Evolutionary conservation across 306 rosid species (phyloP), one percentile per base, ranked within the genome.

Genomic region (Begonia peltatifolia): DNA sequence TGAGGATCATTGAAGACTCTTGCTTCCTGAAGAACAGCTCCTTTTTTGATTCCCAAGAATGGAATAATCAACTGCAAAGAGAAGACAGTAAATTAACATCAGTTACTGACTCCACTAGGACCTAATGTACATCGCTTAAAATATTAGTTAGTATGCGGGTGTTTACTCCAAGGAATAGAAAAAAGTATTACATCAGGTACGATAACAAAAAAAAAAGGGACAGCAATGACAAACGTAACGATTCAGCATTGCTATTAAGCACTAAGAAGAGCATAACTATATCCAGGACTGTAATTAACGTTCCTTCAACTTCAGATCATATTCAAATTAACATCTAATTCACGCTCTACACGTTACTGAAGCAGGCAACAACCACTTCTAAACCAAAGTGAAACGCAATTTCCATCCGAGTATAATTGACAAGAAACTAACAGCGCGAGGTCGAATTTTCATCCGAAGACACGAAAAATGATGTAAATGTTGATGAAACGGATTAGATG

Each of bases 1-100:
- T 86, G 99, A 23, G 99, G 99, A 59, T 90, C 99, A 73, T 92
- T 92, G 59, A 90, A 90, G 73, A 90, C 99, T 61, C 99, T 75
- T 61, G 99, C 99, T 68, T 90, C 99, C 78, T 90, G 99, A 71
- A 90, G 94, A 63, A 86, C 99, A 56, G 92, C 92, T 20, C 96
- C 99, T 77, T 90, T 90, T 60, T 90, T 96, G 42, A 90, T 90
- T 55, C 99, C 99, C 78, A 79, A 2, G 61, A 90, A 90, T 8
- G 99, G 99, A 83, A 66, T 86, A 90, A 42, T 90, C 95, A 11
- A 68, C 93, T 80, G 84, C 50, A 65, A 67, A 68, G 42, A 52
- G 53, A 66, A 42, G 52, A 54, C 52, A 16, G 61, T 46, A 53
- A 59, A 69, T 68, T 61, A 58, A 20, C 38, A 50, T 58, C 57